phyloP scores from a whole-genome alignment of 176 grass and related monocot genomes.

The Rhipidocladum racemiflorum region DNA sequence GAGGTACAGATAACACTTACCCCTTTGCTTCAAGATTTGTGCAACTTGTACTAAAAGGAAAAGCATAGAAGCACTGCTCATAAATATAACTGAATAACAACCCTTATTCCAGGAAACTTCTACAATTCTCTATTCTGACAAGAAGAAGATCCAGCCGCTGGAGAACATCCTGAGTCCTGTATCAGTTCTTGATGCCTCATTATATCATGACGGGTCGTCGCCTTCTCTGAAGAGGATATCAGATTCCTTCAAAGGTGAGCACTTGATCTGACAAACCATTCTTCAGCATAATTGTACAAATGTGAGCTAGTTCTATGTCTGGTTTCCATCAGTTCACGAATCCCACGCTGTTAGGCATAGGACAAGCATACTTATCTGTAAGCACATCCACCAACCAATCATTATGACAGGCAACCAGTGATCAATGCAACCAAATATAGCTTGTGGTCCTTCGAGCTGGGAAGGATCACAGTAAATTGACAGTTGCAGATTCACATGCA shows the following conservation, averaged over 20 bases:
- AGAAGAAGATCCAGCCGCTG: constrained; percentile 22
- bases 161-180: constrained; percentile 47
- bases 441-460: constrained; percentile 21
- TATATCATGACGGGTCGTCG: constrained; percentile 38
- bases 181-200: constrained; percentile 53
- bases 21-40: too few relatives aligned
- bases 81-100: not conserved
- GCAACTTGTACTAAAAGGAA: too few relatives aligned
- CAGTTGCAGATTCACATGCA: constrained; percentile 25
- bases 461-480: constrained; percentile 34
- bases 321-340: constrained; percentile 30
- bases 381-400: constrained; percentile 3
- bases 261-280: not conserved
- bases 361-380: constrained; percentile 50
- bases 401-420: constrained; percentile 37
- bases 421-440: constrained; percentile 44
- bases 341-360: constrained; percentile 28
- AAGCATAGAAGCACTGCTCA: too few relatives aligned
- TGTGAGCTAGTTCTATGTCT: not conserved
- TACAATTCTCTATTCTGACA: not conserved
- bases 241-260: constrained; percentile 62
- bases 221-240: constrained; percentile 42
- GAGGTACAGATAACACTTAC: constrained; percentile 37
- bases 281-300: not conserved
- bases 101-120: constrained; percentile 31